phyloP scores from a whole-genome alignment of 257 asterid genomes.

The Plantago ovata region DNA sequence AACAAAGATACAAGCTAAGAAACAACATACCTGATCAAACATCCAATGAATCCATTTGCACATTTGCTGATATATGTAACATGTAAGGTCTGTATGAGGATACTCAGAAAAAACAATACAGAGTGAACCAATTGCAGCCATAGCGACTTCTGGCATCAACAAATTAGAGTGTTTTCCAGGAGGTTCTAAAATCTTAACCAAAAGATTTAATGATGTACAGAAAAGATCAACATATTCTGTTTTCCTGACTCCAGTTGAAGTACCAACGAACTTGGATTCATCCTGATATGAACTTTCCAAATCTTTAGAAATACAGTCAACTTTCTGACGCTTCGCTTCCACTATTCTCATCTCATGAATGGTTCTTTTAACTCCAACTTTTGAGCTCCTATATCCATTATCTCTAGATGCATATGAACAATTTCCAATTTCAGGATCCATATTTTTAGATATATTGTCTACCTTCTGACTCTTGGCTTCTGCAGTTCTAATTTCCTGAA shows the following conservation, averaged over 20 bases:
- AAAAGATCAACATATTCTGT: constrained; percentile 60
- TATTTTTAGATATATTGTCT: constrained; percentile 24
- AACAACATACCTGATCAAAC: constrained; percentile 60
- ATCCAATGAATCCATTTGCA: constrained; percentile 79
- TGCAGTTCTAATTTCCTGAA: constrained; percentile 33
- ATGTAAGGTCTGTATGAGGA: constrained; percentile 53
- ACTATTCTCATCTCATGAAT: constrained; percentile 35
- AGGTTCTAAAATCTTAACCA: constrained; percentile 69
- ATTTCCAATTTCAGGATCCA: constrained; percentile 22
- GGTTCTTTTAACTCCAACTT: constrained; percentile 60
- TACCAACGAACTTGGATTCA: constrained; percentile 21
- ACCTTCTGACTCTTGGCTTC: constrained; percentile 58
- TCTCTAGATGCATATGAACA: constrained; percentile 28
- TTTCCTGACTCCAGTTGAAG: constrained; percentile 36
- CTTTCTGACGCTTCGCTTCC: constrained; percentile 60
- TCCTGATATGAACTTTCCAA: constrained; percentile 31
- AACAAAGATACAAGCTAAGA: constrained; percentile 17
- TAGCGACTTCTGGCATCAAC: constrained; percentile 48
- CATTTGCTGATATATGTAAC: constrained; percentile 50
- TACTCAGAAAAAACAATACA: constrained; percentile 64
- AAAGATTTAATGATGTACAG: constrained; percentile 44
- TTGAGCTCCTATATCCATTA: constrained; percentile 30
- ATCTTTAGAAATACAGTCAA: constrained; percentile 24
- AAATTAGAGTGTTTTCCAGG: constrained; percentile 43
- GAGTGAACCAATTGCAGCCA: constrained; percentile 68